Base-by-base conservation (phyloP, 768 basidiomycete species). In the Xanthoconium stramineum region DNA sequence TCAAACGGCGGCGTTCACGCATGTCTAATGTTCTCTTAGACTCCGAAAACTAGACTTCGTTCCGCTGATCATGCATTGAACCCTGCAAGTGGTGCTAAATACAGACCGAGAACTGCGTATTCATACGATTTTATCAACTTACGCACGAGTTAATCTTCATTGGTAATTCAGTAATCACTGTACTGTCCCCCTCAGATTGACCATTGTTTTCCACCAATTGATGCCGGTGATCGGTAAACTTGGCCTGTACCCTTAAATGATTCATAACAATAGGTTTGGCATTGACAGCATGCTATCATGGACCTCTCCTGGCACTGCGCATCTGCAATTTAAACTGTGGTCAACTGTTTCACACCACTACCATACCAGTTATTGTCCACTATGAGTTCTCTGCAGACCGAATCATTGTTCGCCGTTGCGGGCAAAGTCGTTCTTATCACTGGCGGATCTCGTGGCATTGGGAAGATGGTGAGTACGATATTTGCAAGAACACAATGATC, bases 391-490 rank as follows among this genome's bases (percentile, higher is more conserved):
- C 69, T 76, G 38, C 62, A 75, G 50, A 59, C 63, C 3, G 57
- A 68, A 14, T 72, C 70, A 36, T 65, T 82, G 17, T 86, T 85
- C 64, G 62, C 74, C 57, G 83, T 86, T 54, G 66, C 76, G 35
- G 80, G 72, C 28, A 82, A 79, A 56, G 74, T 81, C 15, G 83
- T 85, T 6, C 74, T 88, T 24, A 76, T 86, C 38, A 86, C 85
- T 5, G 87, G 87, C 8, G 87, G 86, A 12, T 83, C 80, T 30
- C 74, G 83, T 55, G 86, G 86, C 6, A 78, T 87, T 32, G 85
- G 86, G 6, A 85, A 83, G 72, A 84, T 83, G 82, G 82, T 79
- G 48, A 58, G 74, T 68, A 15, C 33, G 15, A 45, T 12, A 3
- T 24, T 39, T 42, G 12, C 50, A 35, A 39, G 40, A 44, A 40